Evolutionary conservation across 2,329 filamentous ascomycete genomes (phyloP), one percentile per base, ranked within the genome.

Genomic region (Sporothrix pseudoabietina): DNA sequence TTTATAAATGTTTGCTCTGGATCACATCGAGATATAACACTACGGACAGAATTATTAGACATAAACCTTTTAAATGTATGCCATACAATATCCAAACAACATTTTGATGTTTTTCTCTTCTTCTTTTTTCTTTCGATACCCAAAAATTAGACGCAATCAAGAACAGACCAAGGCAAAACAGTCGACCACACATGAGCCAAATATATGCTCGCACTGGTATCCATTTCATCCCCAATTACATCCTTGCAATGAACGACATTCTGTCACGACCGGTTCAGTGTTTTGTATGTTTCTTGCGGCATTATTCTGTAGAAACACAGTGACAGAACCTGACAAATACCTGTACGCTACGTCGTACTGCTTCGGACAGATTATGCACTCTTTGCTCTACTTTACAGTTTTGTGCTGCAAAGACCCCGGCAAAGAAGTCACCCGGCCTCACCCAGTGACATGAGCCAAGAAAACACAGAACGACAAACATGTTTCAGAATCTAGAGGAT

Each of bases 401-500:
- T 32, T 59, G 30, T 35, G 55, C 55, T 30, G 55, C 30, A 16
- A 6, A 8, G 12, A 12, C 4, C 35, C 44, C 52, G 68, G 68
- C 52, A 7, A 8, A 16, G 30, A 55, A 14, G 14, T 32, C 16
- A 41, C 32, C 66, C 66, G 66, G 26, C 44, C 65, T 44, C 19
- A 47, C 5, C 14, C 22, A 26, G 2, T 44, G 30, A 30, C 44
- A 39, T 47, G 30, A n/a, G 14, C 39, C 26, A 39, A 30, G 32
- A n/a, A 22, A 44, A 70, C 10, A 44, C 9, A 1, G 3, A 30
- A 57, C 4, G 10, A 59, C 35, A 49, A 35, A 14, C 44, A 52
- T 66, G 70, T 65, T 68, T 72, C 70, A 44, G 70, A 71, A 5
- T 6, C 12, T 30, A 14, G 70, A 14, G 52, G 70, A 65, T 71